Conservation (phyloP, 2,329 filamentous ascomycete genomes). For the Mycosphaerella sp. region DNA sequence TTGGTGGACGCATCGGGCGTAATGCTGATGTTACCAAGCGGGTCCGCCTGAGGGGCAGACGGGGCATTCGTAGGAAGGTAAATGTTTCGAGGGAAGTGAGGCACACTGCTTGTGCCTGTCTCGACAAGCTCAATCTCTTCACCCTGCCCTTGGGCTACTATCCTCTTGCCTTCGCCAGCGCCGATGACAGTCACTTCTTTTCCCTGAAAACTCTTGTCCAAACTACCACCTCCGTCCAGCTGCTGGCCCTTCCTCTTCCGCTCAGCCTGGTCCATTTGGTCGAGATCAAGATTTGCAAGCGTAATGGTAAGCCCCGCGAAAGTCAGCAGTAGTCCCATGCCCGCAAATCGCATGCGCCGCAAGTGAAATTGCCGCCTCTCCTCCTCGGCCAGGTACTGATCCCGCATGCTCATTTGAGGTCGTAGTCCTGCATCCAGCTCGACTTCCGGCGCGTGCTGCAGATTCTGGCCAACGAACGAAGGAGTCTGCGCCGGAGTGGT, state of each 20-base stretch:
- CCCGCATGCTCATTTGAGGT: constrained; percentile 25
- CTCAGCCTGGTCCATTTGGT: constrained; percentile 28
- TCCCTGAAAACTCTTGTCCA: constrained; percentile 42
- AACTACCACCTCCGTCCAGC: constrained; percentile 32
- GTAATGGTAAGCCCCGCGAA: constrained; percentile 27
- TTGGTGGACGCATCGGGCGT: constrained; percentile 30
- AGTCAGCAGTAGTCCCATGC: constrained; percentile 33
- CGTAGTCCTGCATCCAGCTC: constrained; percentile 10
- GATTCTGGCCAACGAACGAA: constrained; percentile 18
- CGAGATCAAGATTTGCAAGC: constrained; percentile 32
- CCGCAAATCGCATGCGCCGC: constrained; percentile 33
- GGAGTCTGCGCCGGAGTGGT: constrained; percentile 20
- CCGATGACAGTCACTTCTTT: constrained; percentile 55
- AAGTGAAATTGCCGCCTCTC: constrained; percentile 30
- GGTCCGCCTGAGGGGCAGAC: constrained; percentile 19
- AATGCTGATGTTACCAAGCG: constrained; percentile 15
- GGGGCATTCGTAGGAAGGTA: constrained; percentile 48
- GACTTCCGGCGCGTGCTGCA: constrained; percentile 7
- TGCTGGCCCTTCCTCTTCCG: constrained; percentile 23
- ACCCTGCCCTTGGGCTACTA: constrained; percentile 38
- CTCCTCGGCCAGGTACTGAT: constrained; percentile 23
- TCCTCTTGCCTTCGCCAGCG: constrained; percentile 51
- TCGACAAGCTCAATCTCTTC: constrained; percentile 67
- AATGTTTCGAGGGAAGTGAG: constrained; percentile 69
- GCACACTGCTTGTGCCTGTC: constrained; percentile 74